Conservation (phyloP, 31 red algal genomes). For the Endocladia muricata region DNA sequence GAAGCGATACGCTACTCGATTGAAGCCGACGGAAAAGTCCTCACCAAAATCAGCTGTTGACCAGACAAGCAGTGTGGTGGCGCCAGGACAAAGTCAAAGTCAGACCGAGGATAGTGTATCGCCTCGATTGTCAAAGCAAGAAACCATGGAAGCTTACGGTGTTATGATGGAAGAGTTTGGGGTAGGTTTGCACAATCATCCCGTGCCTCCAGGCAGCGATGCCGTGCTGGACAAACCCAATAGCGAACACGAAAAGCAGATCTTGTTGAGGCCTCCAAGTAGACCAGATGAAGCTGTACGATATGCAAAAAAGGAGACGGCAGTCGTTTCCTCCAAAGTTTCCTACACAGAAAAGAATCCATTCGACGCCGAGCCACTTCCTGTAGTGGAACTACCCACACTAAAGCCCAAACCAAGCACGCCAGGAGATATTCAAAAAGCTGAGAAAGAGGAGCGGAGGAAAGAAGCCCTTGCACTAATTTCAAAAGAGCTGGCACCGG, state of each 20-base stretch:
- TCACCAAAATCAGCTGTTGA: no score
- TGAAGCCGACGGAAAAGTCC: no score
- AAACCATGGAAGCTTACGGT: conserved; percentile 22
- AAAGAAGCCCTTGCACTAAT: no score
- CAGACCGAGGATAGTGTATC: neutral
- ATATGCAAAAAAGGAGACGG: neutral
- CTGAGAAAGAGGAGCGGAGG: no score
- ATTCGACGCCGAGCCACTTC: neutral
- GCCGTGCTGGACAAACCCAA: neutral
- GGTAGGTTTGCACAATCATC: conserved; percentile 7
- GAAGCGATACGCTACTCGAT: conserved; percentile 30
- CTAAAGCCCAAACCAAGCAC: no score
- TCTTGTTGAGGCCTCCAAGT: neutral
- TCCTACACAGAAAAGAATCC: neutral
- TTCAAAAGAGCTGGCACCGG: no score
- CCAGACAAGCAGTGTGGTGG: no score
- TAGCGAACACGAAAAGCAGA: neutral
- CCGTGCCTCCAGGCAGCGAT: neutral
- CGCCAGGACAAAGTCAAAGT: no score
- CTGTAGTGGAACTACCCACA: neutral
- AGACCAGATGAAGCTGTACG: neutral
- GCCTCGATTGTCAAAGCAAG: neutral
- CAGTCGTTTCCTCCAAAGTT: no score
- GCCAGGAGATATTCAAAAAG: no score
- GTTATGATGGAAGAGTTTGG: conserved; percentile 61